phyloP scores from a whole-genome alignment of 176 grass and related monocot genomes.

The Ensete glaucum region DNA sequence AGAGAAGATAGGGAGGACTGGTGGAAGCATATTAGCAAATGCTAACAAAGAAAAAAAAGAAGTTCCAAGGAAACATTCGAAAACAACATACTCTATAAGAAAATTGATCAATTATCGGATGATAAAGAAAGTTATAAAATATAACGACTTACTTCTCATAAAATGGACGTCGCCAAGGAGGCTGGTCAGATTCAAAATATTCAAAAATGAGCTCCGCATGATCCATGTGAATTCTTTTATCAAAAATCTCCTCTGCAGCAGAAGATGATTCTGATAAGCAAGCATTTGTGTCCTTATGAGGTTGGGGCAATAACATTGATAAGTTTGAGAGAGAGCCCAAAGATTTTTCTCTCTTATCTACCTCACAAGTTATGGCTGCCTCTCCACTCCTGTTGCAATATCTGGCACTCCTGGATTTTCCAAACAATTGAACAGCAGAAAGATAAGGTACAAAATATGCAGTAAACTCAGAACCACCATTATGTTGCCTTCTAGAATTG shows the following conservation, averaged over 20 bases:
- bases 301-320: conserved; percentile 38
- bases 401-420: conserved; percentile 23
- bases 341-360: conserved; percentile 15
- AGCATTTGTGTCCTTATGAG: conserved; percentile 20
- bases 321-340: conserved; percentile 32
- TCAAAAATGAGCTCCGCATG: conserved; percentile 61
- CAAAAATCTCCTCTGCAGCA: not conserved
- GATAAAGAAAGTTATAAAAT: not conserved
- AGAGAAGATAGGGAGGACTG: too few species aligned
- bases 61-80: too few species aligned
- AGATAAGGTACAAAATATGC: conserved; percentile 69
- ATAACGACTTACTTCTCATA: conserved; percentile 59
- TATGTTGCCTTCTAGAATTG: not conserved
- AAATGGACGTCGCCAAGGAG: conserved; percentile 35
- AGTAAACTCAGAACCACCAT: conserved; percentile 27
- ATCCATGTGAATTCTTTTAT: not conserved
- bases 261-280: conserved; percentile 2
- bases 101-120: too few species aligned
- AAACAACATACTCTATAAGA: too few species aligned
- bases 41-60: too few species aligned
- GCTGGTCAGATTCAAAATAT: conserved; percentile 74
- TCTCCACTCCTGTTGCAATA: conserved; percentile 9
- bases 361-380: not conserved
- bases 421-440: conserved; percentile 68
- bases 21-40: too few species aligned